Evolutionary conservation across 331 rosid genomes (phyloP).

Genomic region (Quercus lobata): DNA sequence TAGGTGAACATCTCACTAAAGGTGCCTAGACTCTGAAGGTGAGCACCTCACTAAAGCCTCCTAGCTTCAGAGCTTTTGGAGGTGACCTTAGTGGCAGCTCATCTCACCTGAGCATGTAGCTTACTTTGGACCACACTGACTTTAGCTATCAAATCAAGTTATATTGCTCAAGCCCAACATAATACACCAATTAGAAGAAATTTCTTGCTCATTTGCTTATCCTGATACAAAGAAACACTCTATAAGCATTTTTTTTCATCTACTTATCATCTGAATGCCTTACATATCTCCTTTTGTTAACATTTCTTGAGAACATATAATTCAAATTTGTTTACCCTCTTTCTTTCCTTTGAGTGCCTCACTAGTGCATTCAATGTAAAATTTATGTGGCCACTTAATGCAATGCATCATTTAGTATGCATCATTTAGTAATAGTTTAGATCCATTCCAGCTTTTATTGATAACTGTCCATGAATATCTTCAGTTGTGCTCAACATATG

Average conservation of each 20-base stretch:
- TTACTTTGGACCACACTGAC: no score
- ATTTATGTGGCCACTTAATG: background rate
- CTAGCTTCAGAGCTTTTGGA: no score
- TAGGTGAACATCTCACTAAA: no score
- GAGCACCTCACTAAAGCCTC: no score
- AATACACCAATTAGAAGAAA: background rate
- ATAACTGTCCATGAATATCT: background rate
- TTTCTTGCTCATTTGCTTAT: background rate
- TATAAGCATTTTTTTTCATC: background rate
- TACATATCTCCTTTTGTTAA: background rate
- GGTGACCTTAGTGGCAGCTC: no score
- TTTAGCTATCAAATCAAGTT: no score
- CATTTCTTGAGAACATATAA: no score
- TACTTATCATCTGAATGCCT: background rate
- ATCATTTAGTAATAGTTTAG: background rate
- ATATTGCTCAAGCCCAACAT: no score
- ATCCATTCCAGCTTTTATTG: background rate
- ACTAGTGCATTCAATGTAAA: background rate
- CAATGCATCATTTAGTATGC: background rate
- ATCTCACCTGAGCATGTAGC: no score
- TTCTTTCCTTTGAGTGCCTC: background rate
- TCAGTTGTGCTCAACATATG: background rate
- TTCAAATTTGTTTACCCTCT: background rate
- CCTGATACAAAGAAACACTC: background rate
- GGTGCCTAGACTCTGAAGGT: no score